phyloP scores from a whole-genome alignment of 2,329 filamentous ascomycete species.

The Blastomyces gilchristii region DNA sequence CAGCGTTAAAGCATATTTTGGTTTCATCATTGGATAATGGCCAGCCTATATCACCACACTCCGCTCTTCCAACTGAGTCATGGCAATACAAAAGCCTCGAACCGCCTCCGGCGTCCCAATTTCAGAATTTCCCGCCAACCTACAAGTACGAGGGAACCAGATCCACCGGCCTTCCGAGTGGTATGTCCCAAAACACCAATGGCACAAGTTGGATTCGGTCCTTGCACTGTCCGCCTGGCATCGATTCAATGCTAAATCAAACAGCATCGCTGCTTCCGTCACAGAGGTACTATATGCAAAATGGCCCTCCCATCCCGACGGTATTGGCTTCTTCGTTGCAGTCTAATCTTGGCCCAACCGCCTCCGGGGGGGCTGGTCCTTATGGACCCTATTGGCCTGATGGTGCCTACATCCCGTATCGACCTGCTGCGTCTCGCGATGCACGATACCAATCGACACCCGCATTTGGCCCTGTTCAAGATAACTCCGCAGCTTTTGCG shows the following conservation, averaged over 20 bases:
- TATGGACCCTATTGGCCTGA: slow-evolving; percentile 56
- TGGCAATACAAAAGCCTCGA: slow-evolving; percentile 25
- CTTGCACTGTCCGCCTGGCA: slow-evolving; percentile 40
- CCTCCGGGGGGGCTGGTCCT: slow-evolving; percentile 46
- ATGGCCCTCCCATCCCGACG: slow-evolving; percentile 46
- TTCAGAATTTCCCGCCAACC: slow-evolving; percentile 30
- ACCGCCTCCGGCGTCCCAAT: slow-evolving; percentile 22
- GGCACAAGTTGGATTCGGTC: slow-evolving; percentile 34
- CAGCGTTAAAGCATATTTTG: slow-evolving; percentile 73
- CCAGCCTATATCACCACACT: slow-evolving; percentile 25
- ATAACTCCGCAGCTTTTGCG: slow-evolving; percentile 23
- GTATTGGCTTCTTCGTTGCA: slow-evolving; percentile 46
- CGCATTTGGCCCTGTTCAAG: slow-evolving; percentile 19
- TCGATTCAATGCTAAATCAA: slow-evolving; percentile 54
- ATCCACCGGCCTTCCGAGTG: slow-evolving; percentile 16
- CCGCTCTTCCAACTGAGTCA: slow-evolving; percentile 24
- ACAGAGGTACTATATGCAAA: slow-evolving; percentile 33
- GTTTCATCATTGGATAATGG: slow-evolving; percentile 49
- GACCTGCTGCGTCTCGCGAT: slow-evolving; percentile 48
- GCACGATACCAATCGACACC: slow-evolving; percentile 27
- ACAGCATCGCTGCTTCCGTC: slow-evolving; percentile 36
- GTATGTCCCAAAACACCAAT: slow-evolving; percentile 23
- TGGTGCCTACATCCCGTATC: slow-evolving; percentile 51
- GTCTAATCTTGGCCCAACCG: slow-evolving; percentile 48
- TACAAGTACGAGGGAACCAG: slow-evolving; percentile 29